Percentiles rank a stretch among this genome's conserved stretches.
phyloP scores from a whole-genome alignment of 805 yeast species.

The Wickerhamiella azymoides region DNA sequence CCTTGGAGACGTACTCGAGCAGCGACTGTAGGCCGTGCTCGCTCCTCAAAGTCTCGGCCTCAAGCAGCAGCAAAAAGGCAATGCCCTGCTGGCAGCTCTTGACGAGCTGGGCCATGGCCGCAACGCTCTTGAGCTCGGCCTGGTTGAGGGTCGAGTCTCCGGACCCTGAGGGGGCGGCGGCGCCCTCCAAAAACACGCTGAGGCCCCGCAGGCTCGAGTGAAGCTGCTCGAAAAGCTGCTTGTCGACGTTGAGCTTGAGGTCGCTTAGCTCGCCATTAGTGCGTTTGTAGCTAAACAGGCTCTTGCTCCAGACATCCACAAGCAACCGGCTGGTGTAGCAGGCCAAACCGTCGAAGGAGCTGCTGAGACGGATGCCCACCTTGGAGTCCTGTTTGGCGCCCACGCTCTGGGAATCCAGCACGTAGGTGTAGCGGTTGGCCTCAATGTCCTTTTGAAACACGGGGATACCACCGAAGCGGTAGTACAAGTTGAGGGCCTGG shows the following conservation, averaged over 20 bases:
- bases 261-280: conserved; percentile 15
- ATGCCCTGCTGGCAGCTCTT: conserved; percentile 77
- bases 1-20: conserved; percentile 56
- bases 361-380: conserved; percentile 59
- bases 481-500: conserved; percentile 15
- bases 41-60: conserved; percentile 43
- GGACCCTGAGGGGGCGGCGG: conserved; percentile 25
- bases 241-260: conserved; percentile 13
- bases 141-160: conserved; percentile 30
- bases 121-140: conserved; percentile 83
- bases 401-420: conserved; percentile 10
- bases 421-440: conserved; percentile 10
- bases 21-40: conserved; percentile 44
- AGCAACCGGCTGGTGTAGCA: conserved; percentile 65
- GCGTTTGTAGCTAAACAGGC: conserved; percentile 27
- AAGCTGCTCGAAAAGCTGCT: conserved; percentile 18
- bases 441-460: conserved; percentile 17
- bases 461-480: conserved; percentile 21
- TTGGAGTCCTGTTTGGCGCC: conserved; percentile 15
- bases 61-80: conserved; percentile 68
- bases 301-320: conserved; percentile 63
- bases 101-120: conserved; percentile 59
- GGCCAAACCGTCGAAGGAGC: conserved; percentile 80
- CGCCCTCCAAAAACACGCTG: conserved; percentile 27
- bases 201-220: conserved; percentile 25